These are phyloP conservation scores for Cercospora citrullina DNA, from an alignment of 2,329 filamentous ascomycete species.

Conservation along the genomic window DNA sequence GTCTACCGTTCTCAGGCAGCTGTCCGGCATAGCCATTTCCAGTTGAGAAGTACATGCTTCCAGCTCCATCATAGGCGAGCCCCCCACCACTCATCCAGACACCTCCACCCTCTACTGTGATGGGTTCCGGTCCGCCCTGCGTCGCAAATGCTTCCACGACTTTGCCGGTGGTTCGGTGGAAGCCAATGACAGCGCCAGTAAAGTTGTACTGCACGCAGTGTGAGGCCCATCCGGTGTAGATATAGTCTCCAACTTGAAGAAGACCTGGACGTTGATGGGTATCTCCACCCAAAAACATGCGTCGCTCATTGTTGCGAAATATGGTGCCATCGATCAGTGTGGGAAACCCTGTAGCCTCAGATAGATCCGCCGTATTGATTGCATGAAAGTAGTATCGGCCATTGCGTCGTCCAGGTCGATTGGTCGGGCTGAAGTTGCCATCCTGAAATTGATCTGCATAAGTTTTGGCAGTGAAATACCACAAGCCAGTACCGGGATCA, in stretches of 20 bases:
- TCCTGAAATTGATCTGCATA: constrained; percentile 15
- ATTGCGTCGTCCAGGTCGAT: constrained; percentile 12
- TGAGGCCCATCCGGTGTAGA: constrained; percentile 16
- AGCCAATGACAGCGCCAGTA: constrained; percentile 13
- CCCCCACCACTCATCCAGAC: constrained; percentile 18
- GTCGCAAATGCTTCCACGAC: constrained; percentile 16
- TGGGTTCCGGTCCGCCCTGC: constrained; percentile 9
- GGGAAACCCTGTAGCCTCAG: constrained; percentile 10
- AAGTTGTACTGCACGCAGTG: constrained; percentile 19
- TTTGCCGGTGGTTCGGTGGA: constrained; percentile 6
- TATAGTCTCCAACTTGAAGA: constrained; percentile 17
- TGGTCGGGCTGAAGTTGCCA: constrained; percentile 7
- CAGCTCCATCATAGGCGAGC: constrained; percentile 17
- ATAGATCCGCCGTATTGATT: constrained; percentile 14
- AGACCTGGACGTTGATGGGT: constrained; percentile 14
- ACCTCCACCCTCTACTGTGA: constrained; percentile 12
- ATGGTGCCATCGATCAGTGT: constrained; percentile 2
- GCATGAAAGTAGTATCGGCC: constrained; percentile 17
- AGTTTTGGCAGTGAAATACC: constrained; percentile 17
- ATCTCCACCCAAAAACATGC: constrained; percentile 14
- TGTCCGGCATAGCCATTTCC: constrained; percentile 15
- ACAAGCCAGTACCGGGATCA: constrained; percentile 13
- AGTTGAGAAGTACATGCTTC: constrained; percentile 16
- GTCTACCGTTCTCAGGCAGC: constrained; percentile 10
- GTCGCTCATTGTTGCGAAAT: constrained; percentile 12